Evolutionary conservation across 2,329 filamentous ascomycete genomes (phyloP).

Genomic region (Corynespora cassiicola): DNA sequence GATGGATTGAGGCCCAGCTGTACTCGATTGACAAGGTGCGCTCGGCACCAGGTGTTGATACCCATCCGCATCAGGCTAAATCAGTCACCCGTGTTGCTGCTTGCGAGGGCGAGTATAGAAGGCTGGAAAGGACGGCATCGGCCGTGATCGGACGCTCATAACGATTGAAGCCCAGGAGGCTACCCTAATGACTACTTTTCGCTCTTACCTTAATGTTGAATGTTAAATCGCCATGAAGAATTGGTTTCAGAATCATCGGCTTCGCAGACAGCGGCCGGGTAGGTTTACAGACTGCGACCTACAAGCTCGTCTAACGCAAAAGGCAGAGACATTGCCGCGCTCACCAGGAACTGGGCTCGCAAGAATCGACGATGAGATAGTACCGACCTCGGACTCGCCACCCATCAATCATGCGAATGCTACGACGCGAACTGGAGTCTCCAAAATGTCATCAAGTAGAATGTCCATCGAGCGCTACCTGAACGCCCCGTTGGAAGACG

Average conservation of each 20-base stretch:
- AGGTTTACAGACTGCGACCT: constrained; percentile 9
- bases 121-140: too few species aligned
- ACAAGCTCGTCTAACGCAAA: not conserved
- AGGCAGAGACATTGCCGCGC: too few species aligned
- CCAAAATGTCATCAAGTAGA: constrained; percentile 22
- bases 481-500: constrained; percentile 30
- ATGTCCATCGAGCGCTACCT: constrained; percentile 35
- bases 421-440: constrained; percentile 15
- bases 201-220: too few species aligned
- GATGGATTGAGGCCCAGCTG: too few species aligned
- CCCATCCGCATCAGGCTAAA: constrained; percentile 32
- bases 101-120: too few species aligned
- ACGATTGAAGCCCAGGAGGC: too few species aligned
- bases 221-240: constrained; percentile 24
- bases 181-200: too few species aligned
- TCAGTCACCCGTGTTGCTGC: too few species aligned
- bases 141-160: too few species aligned
- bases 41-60: constrained; percentile 22
- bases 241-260: constrained; percentile 26
- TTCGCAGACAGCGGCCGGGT: constrained; percentile 26
- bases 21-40: too few species aligned
- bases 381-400: constrained; percentile 1
- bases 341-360: too few species aligned
- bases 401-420: constrained; percentile 5
- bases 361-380: constrained; percentile 3